Evolutionary conservation across 2,329 filamentous ascomycete genomes (phyloP).

Genomic region (Cryphonectria parasitica): DNA sequence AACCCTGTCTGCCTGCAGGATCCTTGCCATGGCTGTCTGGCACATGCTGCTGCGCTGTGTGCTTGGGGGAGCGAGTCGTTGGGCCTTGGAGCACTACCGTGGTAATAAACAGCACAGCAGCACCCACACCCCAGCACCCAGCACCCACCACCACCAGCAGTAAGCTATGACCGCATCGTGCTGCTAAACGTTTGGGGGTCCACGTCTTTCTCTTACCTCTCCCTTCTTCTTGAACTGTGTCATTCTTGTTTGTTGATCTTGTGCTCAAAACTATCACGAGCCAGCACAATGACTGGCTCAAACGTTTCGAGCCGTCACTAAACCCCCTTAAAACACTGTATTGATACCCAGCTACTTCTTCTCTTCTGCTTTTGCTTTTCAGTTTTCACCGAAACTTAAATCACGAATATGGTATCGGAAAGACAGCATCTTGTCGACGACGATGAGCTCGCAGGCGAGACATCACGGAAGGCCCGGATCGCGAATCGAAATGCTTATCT

Average conservation of each 20-base stretch:
- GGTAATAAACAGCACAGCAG: neutral
- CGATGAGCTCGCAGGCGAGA: neutral
- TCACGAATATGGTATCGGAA: too few relatives aligned
- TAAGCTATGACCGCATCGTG: conserved; percentile 9
- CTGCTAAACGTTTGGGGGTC: neutral
- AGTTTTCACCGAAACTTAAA: too few relatives aligned
- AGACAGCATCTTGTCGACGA: neutral
- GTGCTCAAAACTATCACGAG: neutral
- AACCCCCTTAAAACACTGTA: neutral
- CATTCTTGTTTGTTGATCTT: neutral
- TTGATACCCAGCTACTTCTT: conserved; percentile 1
- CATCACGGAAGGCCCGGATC: neutral
- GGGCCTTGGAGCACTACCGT: too few relatives aligned
- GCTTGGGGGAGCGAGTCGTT: neutral
- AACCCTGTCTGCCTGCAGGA: neutral
- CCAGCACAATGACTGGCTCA: neutral
- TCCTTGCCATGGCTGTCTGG: neutral
- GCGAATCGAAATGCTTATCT: neutral
- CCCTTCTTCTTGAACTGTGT: neutral
- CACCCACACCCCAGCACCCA: neutral
- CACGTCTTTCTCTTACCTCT: neutral
- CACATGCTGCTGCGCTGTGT: neutral
- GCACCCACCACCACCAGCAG: neutral
- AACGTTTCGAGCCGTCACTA: neutral
- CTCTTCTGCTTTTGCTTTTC: neutral